A percentile compares a stretch with the other conserved stretches of the same genome.
Conservation (phyloP, 345 rosid species). For the Bretschneidera sinensis region DNA sequence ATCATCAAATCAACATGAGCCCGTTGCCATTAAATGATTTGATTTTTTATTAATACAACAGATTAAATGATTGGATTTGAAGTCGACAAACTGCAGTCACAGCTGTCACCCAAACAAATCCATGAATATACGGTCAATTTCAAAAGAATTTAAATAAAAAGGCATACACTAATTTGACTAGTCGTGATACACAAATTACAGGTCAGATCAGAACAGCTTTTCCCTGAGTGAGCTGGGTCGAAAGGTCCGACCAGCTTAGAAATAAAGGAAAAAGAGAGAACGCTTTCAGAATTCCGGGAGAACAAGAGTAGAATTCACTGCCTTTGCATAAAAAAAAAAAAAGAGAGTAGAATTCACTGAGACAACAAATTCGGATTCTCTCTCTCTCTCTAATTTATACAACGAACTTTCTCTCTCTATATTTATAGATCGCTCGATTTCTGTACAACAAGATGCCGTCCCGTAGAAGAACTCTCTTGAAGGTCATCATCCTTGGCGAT, state of each 20-base stretch:
- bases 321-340: background rate
- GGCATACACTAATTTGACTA: background rate
- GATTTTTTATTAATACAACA: no score
- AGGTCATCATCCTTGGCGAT: slow-evolving; percentile 98
- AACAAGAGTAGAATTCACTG: no score
- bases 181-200: slow-evolving; percentile 12
- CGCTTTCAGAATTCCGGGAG: no score
- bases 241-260: background rate
- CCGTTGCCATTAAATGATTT: no score
- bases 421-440: slow-evolving; percentile 17
- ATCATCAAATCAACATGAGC: no score
- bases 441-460: slow-evolving; percentile 60
- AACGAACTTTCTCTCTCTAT: background rate
- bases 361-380: slow-evolving; percentile 6
- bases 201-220: slow-evolving; percentile 25
- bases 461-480: slow-evolving; percentile 80
- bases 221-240: slow-evolving; percentile 5
- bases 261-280: background rate
- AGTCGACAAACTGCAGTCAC: background rate
- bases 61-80: background rate
- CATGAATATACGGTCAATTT: background rate
- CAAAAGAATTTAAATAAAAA: background rate
- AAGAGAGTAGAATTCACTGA: background rate
- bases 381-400: no score
- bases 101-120: background rate